These are phyloP conservation scores for Globisporangium rhizosaccharum DNA, from an alignment of 352 stramenopile species.

Conservation along the genomic window DNA sequence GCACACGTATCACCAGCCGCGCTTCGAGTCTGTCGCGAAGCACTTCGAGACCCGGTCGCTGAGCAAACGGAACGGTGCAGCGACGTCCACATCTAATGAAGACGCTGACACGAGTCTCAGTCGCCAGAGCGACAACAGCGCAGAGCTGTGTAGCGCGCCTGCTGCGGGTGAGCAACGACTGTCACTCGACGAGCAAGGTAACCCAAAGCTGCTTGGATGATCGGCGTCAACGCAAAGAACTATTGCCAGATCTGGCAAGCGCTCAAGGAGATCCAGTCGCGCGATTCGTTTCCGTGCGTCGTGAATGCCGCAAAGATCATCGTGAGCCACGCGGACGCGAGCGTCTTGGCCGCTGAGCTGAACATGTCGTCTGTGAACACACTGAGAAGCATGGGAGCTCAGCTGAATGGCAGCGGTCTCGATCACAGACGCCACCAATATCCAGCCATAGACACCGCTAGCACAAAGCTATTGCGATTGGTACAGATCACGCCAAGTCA, in stretches of 20 bases:
- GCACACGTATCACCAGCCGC: conserved; percentile 81
- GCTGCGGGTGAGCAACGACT: neutral
- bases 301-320: conserved; percentile 55
- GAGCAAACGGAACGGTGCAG: conserved; percentile 6
- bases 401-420: neutral
- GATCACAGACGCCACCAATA: too few relatives aligned
- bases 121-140: neutral
- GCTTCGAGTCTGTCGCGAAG: conserved; percentile 81
- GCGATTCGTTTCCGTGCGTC: conserved; percentile 82
- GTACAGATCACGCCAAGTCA: too few relatives aligned
- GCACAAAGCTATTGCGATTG: too few relatives aligned
- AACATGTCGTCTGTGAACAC: conserved; percentile 17
- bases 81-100: neutral
- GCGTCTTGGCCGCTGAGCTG: conserved; percentile 49
- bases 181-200: conserved; percentile 30
- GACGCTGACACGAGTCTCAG: neutral
- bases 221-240: conserved; percentile 59
- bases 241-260: conserved; percentile 85
- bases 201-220: conserved; percentile 35
- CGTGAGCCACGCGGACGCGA: conserved; percentile 56
- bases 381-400: neutral
- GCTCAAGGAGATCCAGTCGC: conserved; percentile 80
- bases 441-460: too few relatives aligned
- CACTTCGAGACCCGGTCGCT: conserved; percentile 62
- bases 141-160: neutral